Conservation (phyloP, 1,139 yeast genomes). For the Meyerozyma athensensis region DNA sequence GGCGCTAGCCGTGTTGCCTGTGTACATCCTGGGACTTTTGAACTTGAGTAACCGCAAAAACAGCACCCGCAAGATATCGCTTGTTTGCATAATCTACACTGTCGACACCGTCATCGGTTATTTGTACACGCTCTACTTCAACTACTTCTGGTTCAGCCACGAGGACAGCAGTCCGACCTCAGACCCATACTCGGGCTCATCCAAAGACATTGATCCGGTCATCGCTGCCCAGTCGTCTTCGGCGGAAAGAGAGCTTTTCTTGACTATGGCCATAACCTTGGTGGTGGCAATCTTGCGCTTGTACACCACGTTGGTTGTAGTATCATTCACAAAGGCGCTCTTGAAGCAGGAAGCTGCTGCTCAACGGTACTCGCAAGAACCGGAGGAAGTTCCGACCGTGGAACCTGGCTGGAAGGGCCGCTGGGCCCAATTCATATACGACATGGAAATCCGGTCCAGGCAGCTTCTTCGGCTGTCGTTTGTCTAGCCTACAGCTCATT, state of each 20-base stretch:
- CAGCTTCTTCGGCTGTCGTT: slow-evolving; percentile 15
- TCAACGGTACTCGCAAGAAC: slow-evolving; percentile 15
- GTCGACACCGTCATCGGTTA: slow-evolving; percentile 65
- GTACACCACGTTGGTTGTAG: slow-evolving; percentile 61
- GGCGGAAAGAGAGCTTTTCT: slow-evolving; percentile 63
- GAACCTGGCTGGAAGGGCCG: slow-evolving; percentile 10
- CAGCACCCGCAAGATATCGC: slow-evolving; percentile 45
- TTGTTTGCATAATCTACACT: slow-evolving; percentile 59
- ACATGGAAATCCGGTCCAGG: slow-evolving; percentile 29
- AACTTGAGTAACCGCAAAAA: slow-evolving; percentile 28
- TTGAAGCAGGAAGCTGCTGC: slow-evolving; percentile 30
- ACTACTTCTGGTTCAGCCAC: slow-evolving; percentile 66
- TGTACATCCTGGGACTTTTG: slow-evolving; percentile 58
- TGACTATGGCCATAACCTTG: slow-evolving; percentile 56
- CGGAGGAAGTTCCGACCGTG: slow-evolving; percentile 8
- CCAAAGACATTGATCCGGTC: slow-evolving; percentile 9
- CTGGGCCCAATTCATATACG: slow-evolving; percentile 22
- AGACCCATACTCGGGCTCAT: slow-evolving; percentile 9
- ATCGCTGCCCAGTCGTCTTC: slow-evolving; percentile 53
- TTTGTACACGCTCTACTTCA: slow-evolving; percentile 69
- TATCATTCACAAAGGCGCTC: slow-evolving; percentile 52
- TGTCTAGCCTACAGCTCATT: slow-evolving; percentile 17
- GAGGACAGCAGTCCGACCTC: slow-evolving; percentile 25
- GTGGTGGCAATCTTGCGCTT: slow-evolving; percentile 50
- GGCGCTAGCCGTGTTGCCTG: slow-evolving; percentile 60